These are phyloP conservation scores for Globisporangium ultimum DNA, from an alignment of 352 stramenopile species.

Conservation along the genomic window DNA sequence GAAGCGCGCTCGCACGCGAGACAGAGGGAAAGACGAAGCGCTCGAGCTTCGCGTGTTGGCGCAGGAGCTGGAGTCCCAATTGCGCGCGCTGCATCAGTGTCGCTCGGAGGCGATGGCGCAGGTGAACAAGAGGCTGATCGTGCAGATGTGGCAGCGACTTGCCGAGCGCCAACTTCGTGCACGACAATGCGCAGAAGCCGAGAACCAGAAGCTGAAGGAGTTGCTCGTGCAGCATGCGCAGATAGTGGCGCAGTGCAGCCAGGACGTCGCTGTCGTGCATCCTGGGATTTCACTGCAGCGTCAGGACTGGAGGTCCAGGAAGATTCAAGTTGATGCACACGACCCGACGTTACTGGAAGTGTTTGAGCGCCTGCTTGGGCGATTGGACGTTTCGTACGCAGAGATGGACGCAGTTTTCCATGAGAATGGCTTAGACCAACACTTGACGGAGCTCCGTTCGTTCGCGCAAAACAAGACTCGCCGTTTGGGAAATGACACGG, in stretches of 20 bases:
- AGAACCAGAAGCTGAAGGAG: conserved; percentile 9
- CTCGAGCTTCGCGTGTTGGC: conserved; percentile 1
- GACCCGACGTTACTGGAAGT: not conserved
- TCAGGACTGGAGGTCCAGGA: too few species aligned
- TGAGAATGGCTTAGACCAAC: conserved; percentile 9
- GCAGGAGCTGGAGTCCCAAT: conserved; percentile 1
- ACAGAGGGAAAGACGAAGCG: conserved; percentile 2
- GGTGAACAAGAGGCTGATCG: conserved; percentile 1
- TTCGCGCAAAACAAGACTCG: conserved; percentile 11
- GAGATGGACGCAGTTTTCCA: conserved; percentile 5
- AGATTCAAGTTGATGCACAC: not conserved
- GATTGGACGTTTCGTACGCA: conserved; percentile 2
- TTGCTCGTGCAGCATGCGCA: conserved; percentile 1
- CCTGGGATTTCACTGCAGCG: not conserved
- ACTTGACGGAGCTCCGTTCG: conserved; percentile 6
- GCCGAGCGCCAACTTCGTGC: conserved; percentile 2
- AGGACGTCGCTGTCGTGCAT: too few species aligned
- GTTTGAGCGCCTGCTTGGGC: conserved; percentile 5
- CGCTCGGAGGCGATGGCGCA: not conserved
- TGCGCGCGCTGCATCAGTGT: conserved; percentile 2
- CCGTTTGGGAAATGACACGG: not conserved
- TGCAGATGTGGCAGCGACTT: conserved; percentile 10
- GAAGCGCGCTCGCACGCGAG: not conserved
- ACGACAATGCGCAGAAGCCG: conserved; percentile 1
- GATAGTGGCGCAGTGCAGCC: too few species aligned